Evolutionary conservation across 1,284 basidiomycete species (phyloP).

Genomic region (Boletus sp.): DNA sequence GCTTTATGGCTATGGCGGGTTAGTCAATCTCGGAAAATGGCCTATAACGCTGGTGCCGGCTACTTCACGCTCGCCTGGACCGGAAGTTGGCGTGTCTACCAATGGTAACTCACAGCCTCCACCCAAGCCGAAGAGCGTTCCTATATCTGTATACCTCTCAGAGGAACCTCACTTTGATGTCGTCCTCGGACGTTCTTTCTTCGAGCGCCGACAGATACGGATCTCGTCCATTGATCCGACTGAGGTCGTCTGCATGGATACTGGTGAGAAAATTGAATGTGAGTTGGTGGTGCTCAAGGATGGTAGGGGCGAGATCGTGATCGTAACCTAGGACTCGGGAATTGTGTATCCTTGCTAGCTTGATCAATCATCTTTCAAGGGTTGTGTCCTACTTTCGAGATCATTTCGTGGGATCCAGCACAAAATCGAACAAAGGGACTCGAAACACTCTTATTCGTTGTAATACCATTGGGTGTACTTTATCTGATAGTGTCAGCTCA

Average conservation of each 20-base stretch:
- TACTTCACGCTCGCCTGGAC: slow-evolving; percentile 24
- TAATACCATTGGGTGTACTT: not conserved
- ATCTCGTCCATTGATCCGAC: slow-evolving; percentile 84
- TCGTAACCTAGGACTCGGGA: slow-evolving; percentile 55
- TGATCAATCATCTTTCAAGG: not conserved
- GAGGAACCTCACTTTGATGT: slow-evolving; percentile 98
- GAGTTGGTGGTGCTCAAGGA: slow-evolving; percentile 89
- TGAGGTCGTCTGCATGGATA: slow-evolving; percentile 90
- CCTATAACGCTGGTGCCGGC: slow-evolving; percentile 58
- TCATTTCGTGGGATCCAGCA: no score
- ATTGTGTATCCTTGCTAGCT: not conserved
- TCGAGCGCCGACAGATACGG: slow-evolving; percentile 86
- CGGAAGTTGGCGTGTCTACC: slow-evolving; percentile 12
- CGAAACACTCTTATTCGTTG: not conserved
- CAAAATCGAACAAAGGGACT: not conserved
- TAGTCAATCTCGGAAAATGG: slow-evolving; percentile 79
- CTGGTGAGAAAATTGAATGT: slow-evolving; percentile 89
- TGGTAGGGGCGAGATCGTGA: slow-evolving; percentile 82
- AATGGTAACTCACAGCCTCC: slow-evolving; percentile 21
- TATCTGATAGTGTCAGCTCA: no score
- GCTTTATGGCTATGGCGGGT: slow-evolving; percentile 80
- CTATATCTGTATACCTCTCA: slow-evolving; percentile 68
- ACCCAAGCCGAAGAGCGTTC: slow-evolving; percentile 35
- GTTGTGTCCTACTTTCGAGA: not conserved
- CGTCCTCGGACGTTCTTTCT: slow-evolving; percentile 90